Base-by-base conservation (phyloP, 1,139 yeast species). In the Ogataea hybrid region DNA sequence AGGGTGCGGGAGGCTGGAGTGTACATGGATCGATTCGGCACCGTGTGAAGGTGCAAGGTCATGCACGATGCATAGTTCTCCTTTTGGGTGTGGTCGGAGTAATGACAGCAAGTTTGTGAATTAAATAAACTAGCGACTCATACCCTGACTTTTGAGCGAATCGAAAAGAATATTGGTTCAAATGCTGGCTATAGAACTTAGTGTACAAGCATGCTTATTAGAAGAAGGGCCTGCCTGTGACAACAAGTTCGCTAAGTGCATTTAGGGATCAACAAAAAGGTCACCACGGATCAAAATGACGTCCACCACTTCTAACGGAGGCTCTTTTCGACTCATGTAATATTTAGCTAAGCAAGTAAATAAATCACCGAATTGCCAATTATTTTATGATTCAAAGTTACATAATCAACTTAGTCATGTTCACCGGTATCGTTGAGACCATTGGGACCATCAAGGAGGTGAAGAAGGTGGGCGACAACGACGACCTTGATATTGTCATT, bases 381-480 rank as follows among this genome's bases (percentile, higher is more conserved):
- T 18, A 18, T 23, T 23, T n/a, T 2, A n/a, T 23, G 12, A 23
- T 10, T 8, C 3, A 6, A 23, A 23, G 10, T 23, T 23, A 23
- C 27, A 23, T 23, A 23, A 23, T 23, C 27, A 11, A 23, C 3
- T 23, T 23, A 23, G 27, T 23, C 33, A 92, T 92, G 98, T 92
- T 92, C 58, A 92, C 98, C 0, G 98, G 98, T 28, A 79, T 92
- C 41, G 94, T 92, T 6, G 98, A 92, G 63, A 73, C 73, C 27
- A 79, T 89, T 22, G 98, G 97, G 14, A 73, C 72, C 11, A 79
- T 82, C 3, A 47, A 65, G 18, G 78, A 73, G 47, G 34, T 34
- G 11, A 25, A 5, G 6, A 33, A 25, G 18, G 42, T 39, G 3
- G 42, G 42, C 8, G 27, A 33, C 10, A 33, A 34, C 25, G 42